Percentiles rank a stretch among this genome's conserved stretches.
Evolutionary conservation across 495 filamentous ascomycete genomes (phyloP).

Genomic region (Endocarpon pusillum): DNA sequence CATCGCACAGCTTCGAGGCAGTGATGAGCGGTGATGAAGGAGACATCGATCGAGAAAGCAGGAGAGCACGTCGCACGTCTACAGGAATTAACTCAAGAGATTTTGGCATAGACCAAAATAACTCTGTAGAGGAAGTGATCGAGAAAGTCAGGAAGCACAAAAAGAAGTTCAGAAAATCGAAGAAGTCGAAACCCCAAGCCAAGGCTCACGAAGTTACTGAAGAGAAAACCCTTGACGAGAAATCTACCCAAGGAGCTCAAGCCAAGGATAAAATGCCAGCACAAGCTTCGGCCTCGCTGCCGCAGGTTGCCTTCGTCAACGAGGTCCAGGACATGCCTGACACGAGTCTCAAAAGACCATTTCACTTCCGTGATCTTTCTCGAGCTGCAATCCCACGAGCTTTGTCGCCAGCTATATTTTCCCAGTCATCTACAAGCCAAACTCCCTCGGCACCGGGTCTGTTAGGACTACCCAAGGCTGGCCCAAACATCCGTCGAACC

Average conservation of each 20-base stretch:
- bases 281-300: not conserved
- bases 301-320: constrained; percentile 16
- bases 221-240: constrained; percentile 3
- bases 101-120: constrained; percentile 20
- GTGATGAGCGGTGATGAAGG: constrained; percentile 32
- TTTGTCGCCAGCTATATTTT: constrained; percentile 51
- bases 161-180: constrained; percentile 17
- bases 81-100: constrained; percentile 21
- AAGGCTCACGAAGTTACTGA: not conserved
- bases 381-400: constrained; percentile 39
- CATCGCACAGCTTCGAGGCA: constrained; percentile 10
- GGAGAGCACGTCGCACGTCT: constrained; percentile 2
- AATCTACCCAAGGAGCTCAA: constrained; percentile 2
- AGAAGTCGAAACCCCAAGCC: constrained; percentile 3
- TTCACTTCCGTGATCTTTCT: constrained; percentile 27
- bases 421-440: constrained; percentile 12
- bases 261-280: constrained; percentile 6
- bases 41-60: constrained; percentile 23
- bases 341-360: constrained; percentile 20
- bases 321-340: constrained; percentile 11
- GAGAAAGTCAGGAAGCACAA: constrained; percentile 17
- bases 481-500: constrained; percentile 52
- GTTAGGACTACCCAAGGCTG: constrained; percentile 28
- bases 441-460: no score
- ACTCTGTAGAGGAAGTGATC: constrained; percentile 4